Evolutionary conservation across 169 alveolate species (phyloP).

Genomic region (Eimeria zaria): DNA sequence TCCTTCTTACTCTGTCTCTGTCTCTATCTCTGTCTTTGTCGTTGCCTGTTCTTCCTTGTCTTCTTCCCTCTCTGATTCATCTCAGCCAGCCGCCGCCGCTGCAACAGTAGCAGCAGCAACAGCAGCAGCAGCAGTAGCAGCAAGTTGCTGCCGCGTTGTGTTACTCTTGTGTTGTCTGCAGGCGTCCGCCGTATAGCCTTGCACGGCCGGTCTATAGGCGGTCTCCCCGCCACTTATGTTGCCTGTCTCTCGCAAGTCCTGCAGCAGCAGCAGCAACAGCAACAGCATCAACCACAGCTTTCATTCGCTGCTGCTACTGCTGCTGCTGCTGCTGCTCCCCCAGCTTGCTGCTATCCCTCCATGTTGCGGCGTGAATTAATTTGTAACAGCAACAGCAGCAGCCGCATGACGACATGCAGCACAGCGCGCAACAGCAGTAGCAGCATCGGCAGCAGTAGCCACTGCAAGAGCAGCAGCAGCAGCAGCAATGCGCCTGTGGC

Average conservation of each 20-base stretch:
- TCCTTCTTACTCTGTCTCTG: neutral
- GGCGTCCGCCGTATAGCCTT: conserved; percentile 22
- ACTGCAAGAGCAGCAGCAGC: conserved; percentile 13
- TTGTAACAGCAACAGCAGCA: conserved; percentile 8
- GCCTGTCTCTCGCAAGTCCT: conserved; percentile 13
- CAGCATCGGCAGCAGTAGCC: conserved; percentile 6
- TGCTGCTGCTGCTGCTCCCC: conserved; percentile 43
- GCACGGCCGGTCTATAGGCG: conserved; percentile 66
- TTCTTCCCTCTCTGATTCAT: neutral
- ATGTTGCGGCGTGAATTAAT: neutral
- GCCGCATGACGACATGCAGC: conserved; percentile 33
- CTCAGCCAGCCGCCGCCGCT: neutral
- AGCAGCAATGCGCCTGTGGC: conserved; percentile 18
- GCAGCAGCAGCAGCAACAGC: conserved; percentile 51
- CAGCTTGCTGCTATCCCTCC: neutral
- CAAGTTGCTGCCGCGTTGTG: neutral
- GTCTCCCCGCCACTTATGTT: conserved; percentile 34
- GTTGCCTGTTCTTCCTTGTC: neutral
- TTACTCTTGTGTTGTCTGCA: neutral
- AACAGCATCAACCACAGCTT: neutral
- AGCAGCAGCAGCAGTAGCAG: neutral
- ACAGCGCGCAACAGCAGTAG: neutral
- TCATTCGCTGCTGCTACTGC: neutral
- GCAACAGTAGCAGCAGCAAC: neutral
- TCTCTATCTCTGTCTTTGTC: neutral